phyloP scores from a whole-genome alignment of 306 rosid species.

The Pterocarpus santalinus region DNA sequence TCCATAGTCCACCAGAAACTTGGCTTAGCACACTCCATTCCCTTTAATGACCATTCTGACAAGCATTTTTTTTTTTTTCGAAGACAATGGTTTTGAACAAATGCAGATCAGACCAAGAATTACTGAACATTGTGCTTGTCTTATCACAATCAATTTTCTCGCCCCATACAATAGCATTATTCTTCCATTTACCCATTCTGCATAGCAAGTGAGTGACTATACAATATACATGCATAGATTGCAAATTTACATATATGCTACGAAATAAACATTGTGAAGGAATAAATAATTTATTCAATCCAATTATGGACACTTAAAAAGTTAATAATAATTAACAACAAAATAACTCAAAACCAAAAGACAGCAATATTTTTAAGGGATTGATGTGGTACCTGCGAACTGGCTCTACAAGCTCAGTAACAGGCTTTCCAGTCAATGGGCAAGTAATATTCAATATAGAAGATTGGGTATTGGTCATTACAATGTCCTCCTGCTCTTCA shows the following conservation, averaged over 20 bases:
- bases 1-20: constrained; percentile 25
- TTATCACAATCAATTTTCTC: constrained; percentile 17
- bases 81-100: neutral
- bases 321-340: neutral
- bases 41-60: constrained; percentile 13
- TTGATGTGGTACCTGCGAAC: constrained; percentile 78
- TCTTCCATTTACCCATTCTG: constrained; percentile 23
- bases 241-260: constrained; percentile 19
- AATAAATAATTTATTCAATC: constrained; percentile 28
- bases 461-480: constrained; percentile 87
- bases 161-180: neutral
- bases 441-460: constrained; percentile 71
- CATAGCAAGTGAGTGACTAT: constrained; percentile 14
- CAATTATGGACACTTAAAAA: constrained; percentile 6
- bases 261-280: constrained; percentile 7
- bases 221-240: constrained; percentile 10
- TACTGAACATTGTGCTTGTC: neutral
- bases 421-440: constrained; percentile 87
- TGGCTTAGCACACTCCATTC: constrained; percentile 20
- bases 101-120: neutral
- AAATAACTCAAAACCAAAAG: neutral
- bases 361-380: constrained; percentile 14
- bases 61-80: constrained; percentile 19
- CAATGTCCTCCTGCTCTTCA: constrained; percentile 91
- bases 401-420: constrained; percentile 76